Base-by-base conservation (phyloP, 1,139 yeast genomes). In the Pichia sp. region DNA sequence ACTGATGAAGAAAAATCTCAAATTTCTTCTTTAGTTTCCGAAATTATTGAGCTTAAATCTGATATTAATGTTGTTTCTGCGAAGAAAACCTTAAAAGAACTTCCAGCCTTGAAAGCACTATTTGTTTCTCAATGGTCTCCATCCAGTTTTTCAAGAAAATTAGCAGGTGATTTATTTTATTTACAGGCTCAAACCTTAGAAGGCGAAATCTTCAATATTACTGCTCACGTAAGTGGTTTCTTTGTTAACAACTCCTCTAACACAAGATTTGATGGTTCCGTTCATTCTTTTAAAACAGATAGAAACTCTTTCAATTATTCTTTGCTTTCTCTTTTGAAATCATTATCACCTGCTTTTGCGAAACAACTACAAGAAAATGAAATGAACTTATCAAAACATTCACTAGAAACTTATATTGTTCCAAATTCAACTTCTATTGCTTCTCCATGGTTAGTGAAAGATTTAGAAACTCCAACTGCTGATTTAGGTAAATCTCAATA, bases 41-140 rank as follows among this genome's bases (percentile, higher is more conserved):
- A 47, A 9, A 49, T 57, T 16, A 22, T 54, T 20, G 37, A 49
- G 3, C 20, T 38, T 9, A 35, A 45, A 1, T 23, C 53, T 1
- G 38, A 51, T n/a, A 36, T 49, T 6, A 36, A 53, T 5, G 40
- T 42, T 4, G 50, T 56, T 41, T 55, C 59, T 6, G 56, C 54
- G 11, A 61, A 57, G 29, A 52, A 57, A 23, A 54, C 57, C 12
- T 51, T 62, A 22, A 51, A 51, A 24, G 57, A 63, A 27, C 38
- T 60, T n/a, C 73, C 76, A 40, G 69, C 73, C 11, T 69, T 89
- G 50, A 74, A 71, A 52, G 71, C 82, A 0, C 67, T 84, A 43
- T 68, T 73, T 44, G 62, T 87, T 41, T 85, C 96, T n/a, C 78
- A 79, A 47, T 90, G 96, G 94, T 82, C 87, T 52, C 89, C 95